Conservation (phyloP, 495 filamentous ascomycete genomes). For the Podospora tetraspora region DNA sequence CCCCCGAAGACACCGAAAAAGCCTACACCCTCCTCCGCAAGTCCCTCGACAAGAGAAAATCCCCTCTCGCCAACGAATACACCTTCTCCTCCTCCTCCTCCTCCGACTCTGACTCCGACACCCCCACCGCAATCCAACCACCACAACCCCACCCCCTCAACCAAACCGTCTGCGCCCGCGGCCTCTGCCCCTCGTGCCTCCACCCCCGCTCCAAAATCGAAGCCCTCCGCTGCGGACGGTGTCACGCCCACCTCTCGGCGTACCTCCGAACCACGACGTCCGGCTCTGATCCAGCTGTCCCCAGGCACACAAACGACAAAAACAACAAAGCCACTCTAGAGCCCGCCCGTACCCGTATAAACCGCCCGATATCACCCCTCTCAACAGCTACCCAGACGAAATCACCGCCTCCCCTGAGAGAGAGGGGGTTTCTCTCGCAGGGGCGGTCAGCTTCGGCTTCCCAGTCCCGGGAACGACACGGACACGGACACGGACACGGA, state of each 20-base stretch:
- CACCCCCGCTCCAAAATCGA: not conserved
- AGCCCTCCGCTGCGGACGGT: not conserved
- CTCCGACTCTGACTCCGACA: not conserved
- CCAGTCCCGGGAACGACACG: not conserved
- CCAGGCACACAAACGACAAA: no score
- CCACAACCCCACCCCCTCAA: not conserved
- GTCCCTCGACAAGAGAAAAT: not conserved
- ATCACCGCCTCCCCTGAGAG: constrained; percentile 10
- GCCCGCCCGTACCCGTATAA: no score
- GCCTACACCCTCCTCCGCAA: not conserved
- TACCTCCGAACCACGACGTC: no score
- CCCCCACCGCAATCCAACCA: not conserved
- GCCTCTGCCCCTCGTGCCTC: not conserved
- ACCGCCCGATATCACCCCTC: not conserved
- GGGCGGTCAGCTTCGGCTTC: not conserved
- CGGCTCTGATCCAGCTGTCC: no score
- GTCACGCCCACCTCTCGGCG: not conserved
- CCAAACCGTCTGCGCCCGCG: not conserved
- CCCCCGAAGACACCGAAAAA: not conserved
- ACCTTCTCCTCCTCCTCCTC: not conserved
- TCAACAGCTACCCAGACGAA: no score
- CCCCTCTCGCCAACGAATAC: not conserved
- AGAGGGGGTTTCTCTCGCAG: not conserved
- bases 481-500: no score
- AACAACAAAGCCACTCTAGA: not conserved